Base-by-base conservation (phyloP, 805 yeast genomes). In the Pachysolen tannophilus region DNA sequence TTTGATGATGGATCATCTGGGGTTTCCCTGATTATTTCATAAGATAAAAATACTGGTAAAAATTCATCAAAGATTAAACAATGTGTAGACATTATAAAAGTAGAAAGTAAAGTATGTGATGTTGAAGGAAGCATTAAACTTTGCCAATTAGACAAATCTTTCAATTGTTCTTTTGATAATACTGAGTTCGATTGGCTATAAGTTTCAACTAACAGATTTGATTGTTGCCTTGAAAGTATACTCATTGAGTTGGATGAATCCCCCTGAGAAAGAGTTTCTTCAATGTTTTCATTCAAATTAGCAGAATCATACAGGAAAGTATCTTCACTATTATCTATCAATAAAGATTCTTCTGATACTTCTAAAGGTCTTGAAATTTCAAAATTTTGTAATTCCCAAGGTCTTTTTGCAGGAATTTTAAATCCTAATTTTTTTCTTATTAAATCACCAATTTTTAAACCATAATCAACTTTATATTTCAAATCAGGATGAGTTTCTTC, bases 41-140 rank as follows among this genome's bases (percentile, higher is more conserved):
- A 24, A 3, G 79, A 75, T 11, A 75, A 53, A 36, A 67, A 66
- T 3, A 75, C 65, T 1, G 82, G 81, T 30, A 75, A 46, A 35
- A 75, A 69, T 48, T 74, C 79, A 26, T 67, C 63, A 48, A 56
- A 70, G 5, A 70, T 72, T 11, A 69, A 54, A 9, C 57, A 48
- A 47, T 70, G 78, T 33, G 71, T 59, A 14, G 73, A 56, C 44
- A 65, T 48, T 15, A 63, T 47, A 35, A 69, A 64, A 46, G 18
- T 65, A 50, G 50, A 65, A 38, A 50, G 48, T 4, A 41, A 23
- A n/a, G 33, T 20, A 10, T 21, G 17, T 18, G 31, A 35, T 5
- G 35, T 35, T 8, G 13, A 18, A 2, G 42, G 15, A 6, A 19
- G 15, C 29, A 41, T 10, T 14, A 41, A 44, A 8, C 43, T 52